Evolutionary conservation across 352 stramenopile genomes (phyloP), one percentile per base, ranked within the genome.

Genomic region (Globisporangium nagaii): DNA sequence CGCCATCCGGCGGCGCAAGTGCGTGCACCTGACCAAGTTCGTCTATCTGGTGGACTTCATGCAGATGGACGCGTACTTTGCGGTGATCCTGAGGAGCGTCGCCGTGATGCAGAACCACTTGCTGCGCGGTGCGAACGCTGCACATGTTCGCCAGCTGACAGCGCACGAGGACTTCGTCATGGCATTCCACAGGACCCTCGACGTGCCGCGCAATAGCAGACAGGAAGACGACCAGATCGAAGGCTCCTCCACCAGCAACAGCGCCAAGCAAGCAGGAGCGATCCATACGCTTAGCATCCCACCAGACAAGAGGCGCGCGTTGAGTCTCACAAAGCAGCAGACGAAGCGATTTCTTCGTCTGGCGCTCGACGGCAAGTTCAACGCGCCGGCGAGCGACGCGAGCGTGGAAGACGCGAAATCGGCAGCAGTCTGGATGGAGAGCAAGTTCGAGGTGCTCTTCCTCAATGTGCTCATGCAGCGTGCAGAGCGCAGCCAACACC

Each of bases 1-100:
- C 7, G 78, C 81, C 1, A 86, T 89, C 17, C 74, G 67, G 35
- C 68, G 81, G 0, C 63, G 76, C 5, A 79, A 74, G 19, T 91
- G 81, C 40, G 50, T 54, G 6, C 71, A 84, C 24, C 53, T 91
- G 8, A 68, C 76, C 3, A 78, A 68, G 34, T 88, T 91, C 32
- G 58, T 80, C 11, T 59, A 31, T 0, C 47, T 88, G 1, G 50
- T 89, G 0, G 78, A 82, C 25, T 88, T 87, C 42, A 63, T 91
- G 47, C 42, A 77, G 12, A 27, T 89, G 12, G 78, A 89, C 22
- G 50, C 37, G 10, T 70, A 75, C 19, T 53, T 76, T 27, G 62
- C 48, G 3, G 48, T 82, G 0, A 44, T 79, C 3, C 53, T 68
- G 15, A 55, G 67, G 51, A 89, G 77, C 34, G 59, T 80, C 5